Percentiles rank a stretch among this genome's conserved stretches.
Evolutionary conservation across 2,329 filamentous ascomycete genomes (phyloP).

Genomic region (Phialemoniopsis sp.): DNA sequence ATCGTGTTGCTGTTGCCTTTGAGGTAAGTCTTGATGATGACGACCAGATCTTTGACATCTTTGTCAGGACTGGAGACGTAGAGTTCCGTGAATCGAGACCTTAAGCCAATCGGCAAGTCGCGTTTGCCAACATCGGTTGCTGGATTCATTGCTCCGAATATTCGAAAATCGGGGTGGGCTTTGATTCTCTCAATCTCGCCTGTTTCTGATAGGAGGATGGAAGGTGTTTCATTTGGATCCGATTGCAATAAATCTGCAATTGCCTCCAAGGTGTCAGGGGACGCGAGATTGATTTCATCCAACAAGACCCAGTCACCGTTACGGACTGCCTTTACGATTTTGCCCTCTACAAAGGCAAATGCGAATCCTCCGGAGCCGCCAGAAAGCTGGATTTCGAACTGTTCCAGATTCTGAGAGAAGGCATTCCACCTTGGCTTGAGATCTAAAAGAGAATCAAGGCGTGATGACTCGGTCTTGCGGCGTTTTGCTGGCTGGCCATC

Average conservation of each 20-base stretch:
- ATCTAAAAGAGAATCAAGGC: constrained; percentile 57
- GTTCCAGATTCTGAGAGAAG: constrained; percentile 70
- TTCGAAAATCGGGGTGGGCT: constrained; percentile 87
- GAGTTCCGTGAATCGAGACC: constrained; percentile 91
- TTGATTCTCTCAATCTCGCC: constrained; percentile 87
- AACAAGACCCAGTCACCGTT: constrained; percentile 97
- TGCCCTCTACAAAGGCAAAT: constrained; percentile 94
- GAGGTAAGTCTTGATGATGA: constrained; percentile 85
- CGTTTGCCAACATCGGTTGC: constrained; percentile 96
- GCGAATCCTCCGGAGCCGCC: constrained; percentile 74
- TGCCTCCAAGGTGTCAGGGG: constrained; percentile 89
- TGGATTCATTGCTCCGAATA: constrained; percentile 99
- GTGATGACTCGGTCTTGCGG: constrained; percentile 57
- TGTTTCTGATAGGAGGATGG: constrained; percentile 85
- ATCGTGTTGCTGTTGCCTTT: constrained; percentile 67
- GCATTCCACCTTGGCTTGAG: constrained; percentile 70
- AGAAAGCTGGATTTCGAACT: constrained; percentile 76
- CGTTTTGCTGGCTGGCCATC: constrained; percentile 64
- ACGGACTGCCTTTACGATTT: constrained; percentile 90
- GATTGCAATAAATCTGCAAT: constrained; percentile 82
- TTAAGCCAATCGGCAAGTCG: constrained; percentile 81
- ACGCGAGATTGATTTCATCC: constrained; percentile 96
- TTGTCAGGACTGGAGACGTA: constrained; percentile 90
- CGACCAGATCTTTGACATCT: constrained; percentile 80
- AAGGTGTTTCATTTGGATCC: constrained; percentile 68